A percentile compares a stretch with the other conserved stretches of the same genome.
Conservation (phyloP, 768 basidiomycete genomes). For the Boletus edulis region DNA sequence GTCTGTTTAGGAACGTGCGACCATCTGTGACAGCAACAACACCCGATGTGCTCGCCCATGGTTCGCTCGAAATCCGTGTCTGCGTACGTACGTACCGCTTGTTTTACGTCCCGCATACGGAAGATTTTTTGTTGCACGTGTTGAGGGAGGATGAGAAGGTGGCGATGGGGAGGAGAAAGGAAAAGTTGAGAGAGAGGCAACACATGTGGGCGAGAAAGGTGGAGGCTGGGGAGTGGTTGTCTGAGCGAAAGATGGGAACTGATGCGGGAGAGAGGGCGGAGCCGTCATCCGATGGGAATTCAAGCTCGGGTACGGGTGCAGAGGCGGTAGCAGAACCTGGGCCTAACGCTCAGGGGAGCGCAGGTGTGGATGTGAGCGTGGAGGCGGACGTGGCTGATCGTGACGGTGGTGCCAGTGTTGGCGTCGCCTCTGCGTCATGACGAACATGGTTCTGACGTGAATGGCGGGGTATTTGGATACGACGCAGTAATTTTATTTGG, state of each 20-base stretch:
- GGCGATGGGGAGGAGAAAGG: not conserved
- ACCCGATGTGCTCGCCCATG: slow-evolving; percentile 48
- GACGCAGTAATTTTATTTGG: no score
- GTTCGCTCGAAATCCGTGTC: slow-evolving; percentile 77
- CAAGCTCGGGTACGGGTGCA: not conserved
- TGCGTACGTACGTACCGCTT: slow-evolving; percentile 43
- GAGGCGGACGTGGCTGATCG: not conserved
- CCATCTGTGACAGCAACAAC: slow-evolving; percentile 21
- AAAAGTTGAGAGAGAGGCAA: slow-evolving; percentile 8
- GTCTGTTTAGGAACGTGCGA: slow-evolving; percentile 19
- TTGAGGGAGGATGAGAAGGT: slow-evolving; percentile 9
- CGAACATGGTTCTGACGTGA: not conserved
- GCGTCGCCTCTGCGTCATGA: slow-evolving; percentile 8
- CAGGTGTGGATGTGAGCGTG: not conserved
- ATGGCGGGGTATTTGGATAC: no score
- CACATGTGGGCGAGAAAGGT: slow-evolving; percentile 15
- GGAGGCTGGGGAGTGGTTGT: slow-evolving; percentile 12
- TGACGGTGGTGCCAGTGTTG: not conserved
- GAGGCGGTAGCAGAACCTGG: not conserved
- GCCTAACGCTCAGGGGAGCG: not conserved
- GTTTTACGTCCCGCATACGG: slow-evolving; percentile 26
- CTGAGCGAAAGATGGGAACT: not conserved
- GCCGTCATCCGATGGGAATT: not conserved
- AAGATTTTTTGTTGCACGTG: slow-evolving; percentile 20
- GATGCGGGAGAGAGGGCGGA: not conserved